Evolutionary conservation across 2,329 filamentous ascomycete genomes (phyloP).

Genomic region (Fonsecaea multimorphosa): DNA sequence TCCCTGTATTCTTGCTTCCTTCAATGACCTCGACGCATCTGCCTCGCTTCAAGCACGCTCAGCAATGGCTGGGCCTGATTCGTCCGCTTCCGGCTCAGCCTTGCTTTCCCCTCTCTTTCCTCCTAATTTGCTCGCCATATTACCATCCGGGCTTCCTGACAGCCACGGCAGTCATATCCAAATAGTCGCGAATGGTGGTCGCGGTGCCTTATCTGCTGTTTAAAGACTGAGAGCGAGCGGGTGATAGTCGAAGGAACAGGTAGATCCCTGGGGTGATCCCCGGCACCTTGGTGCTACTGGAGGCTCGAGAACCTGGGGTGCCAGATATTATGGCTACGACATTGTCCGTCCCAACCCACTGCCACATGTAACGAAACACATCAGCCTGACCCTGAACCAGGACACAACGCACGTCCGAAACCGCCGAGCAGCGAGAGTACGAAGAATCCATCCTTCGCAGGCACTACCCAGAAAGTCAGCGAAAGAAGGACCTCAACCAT

Average conservation of each 20-base stretch:
- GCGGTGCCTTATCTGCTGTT: neutral
- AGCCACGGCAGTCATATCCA: neutral
- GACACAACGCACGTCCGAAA: conserved; percentile 21
- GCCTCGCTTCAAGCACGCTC: conserved; percentile 15
- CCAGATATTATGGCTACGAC: conserved; percentile 1
- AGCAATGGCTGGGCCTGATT: conserved; percentile 13
- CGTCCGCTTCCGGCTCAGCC: conserved; percentile 2
- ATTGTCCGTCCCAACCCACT: neutral
- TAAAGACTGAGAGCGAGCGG: neutral
- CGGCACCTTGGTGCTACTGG: neutral
- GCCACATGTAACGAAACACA: neutral
- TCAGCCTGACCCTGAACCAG: conserved; percentile 6
- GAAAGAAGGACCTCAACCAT: conserved; percentile 12
- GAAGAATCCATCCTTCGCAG: conserved; percentile 22
- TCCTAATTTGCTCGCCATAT: neutral
- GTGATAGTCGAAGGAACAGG: neutral
- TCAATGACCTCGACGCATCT: conserved; percentile 4
- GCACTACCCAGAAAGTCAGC: conserved; percentile 18
- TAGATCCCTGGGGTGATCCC: neutral
- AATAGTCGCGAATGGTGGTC: neutral
- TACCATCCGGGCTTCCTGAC: neutral
- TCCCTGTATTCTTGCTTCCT: neutral
- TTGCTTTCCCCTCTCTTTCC: neutral
- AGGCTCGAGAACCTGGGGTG: neutral
- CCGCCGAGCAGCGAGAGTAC: conserved; percentile 27